Conservation (phyloP, 1,284 basidiomycete species). For the Flammula alnicola region DNA sequence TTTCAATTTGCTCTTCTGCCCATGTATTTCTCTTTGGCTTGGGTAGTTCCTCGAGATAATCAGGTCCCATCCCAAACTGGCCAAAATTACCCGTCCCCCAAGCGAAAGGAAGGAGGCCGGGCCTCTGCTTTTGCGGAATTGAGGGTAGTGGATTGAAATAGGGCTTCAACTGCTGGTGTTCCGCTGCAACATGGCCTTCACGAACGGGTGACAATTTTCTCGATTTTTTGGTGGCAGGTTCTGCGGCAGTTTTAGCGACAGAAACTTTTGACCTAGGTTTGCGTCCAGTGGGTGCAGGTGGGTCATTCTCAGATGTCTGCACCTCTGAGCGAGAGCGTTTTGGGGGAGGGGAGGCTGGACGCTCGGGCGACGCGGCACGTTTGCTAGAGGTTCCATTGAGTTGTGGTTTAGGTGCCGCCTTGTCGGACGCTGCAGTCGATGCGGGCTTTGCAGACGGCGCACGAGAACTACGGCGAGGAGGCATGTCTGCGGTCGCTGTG, state of each 20-base stretch:
- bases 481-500: conserved; percentile 30
- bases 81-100: conserved; percentile 91
- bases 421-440: conserved; percentile 33
- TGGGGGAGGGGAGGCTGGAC: conserved; percentile 44
- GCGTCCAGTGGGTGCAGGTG: conserved; percentile 26
- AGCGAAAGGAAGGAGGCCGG: conserved; percentile 71
- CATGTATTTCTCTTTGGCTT: conserved; percentile 74
- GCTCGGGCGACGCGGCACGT: conserved; percentile 49
- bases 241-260: conserved; percentile 19
- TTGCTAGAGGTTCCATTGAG: conserved; percentile 40
- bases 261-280: conserved; percentile 39
- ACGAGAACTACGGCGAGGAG: conserved; percentile 56
- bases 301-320: conserved; percentile 42
- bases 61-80: conserved; percentile 84
- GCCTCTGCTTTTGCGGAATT: conserved; percentile 53
- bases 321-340: conserved; percentile 45
- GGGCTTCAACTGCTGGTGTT: conserved; percentile 44
- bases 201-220: conserved; percentile 39
- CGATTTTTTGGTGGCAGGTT: conserved; percentile 23
- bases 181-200: conserved; percentile 28
- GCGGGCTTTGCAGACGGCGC: conserved; percentile 45
- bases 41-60: conserved; percentile 67
- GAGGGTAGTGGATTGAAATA: conserved; percentile 67
- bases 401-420: conserved; percentile 37
- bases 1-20: conserved; percentile 64